Base-by-base conservation (phyloP, 345 rosid genomes). In the Boechera retrofracta region DNA sequence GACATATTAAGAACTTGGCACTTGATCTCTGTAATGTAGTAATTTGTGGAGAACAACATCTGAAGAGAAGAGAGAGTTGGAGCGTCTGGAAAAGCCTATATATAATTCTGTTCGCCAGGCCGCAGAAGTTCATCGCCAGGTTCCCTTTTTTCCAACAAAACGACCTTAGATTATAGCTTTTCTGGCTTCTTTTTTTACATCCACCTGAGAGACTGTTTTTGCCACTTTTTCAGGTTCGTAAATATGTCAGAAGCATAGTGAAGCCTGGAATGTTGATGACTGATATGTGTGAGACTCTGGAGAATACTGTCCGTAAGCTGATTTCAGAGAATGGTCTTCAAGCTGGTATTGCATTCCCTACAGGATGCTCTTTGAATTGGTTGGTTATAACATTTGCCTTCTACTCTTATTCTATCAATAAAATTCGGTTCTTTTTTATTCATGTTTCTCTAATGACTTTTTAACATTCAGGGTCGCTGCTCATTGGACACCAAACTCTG, bases 41-140 rank as follows among this genome's bases (percentile, higher is more conserved):
- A 96, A 93, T 80, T 60, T 93, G 55, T 96, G 99, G 98, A 91
- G 97, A 85, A 81, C 85, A 35, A 89, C 99, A 5, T 96, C 99
- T 60, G 98, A 93, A 77, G 99, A 96, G 88, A 95, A 95, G 82
- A 85, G 96, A 81, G 97, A 91, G 72, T 73, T 91, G 77, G 97
- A 96, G 85, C 96, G 95, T 64, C 85, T 87, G 67, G 82, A 89
- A 73, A 91, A 88, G 72, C 98, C 97, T 41, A 84, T 83, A n/a
- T 89, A 93, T 69, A 93, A 89, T 83, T 91, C 98, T 45, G 89
- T 89, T 71, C 98, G 93, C 29, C 98, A 85, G 69, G 99, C 98
- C 32, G 99, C 99, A 10, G 99, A 92, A 89, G 98, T 92, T 75
- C 99, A 95, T 85, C 93, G 97, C 45, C 98, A 92, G 97, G 98